phyloP scores from a whole-genome alignment of 1,284 basidiomycete species.

The Bondarzewia mesenterica region DNA sequence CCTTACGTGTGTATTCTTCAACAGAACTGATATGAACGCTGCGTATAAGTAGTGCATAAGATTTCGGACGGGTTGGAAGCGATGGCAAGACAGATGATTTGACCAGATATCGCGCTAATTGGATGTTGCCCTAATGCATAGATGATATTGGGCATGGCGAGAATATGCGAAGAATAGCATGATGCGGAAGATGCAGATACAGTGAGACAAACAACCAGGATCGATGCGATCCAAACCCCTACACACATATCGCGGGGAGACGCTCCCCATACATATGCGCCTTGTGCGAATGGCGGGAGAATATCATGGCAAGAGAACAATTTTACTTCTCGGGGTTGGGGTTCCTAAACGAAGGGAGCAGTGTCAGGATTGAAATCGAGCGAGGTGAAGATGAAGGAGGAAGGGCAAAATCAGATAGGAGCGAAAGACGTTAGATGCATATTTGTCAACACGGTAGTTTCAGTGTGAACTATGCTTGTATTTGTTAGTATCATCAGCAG shows the following conservation, averaged over 20 bases:
- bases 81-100: too few species aligned
- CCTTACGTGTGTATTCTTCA: too few species aligned
- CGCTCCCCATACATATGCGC: not conserved
- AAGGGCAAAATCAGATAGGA: constrained; percentile 69
- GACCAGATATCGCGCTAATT: too few species aligned
- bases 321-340: constrained; percentile 77
- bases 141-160: not conserved
- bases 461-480: constrained; percentile 91
- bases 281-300: not conserved
- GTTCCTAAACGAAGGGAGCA: constrained; percentile 46
- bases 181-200: constrained; percentile 9
- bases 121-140: not conserved
- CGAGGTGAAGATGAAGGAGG: constrained; percentile 8
- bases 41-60: too few species aligned
- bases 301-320: not conserved
- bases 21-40: too few species aligned
- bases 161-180: constrained; percentile 9
- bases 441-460: constrained; percentile 70
- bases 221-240: not conserved
- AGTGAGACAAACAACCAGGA: constrained; percentile 4
- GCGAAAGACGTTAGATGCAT: constrained; percentile 87
- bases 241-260: not conserved
- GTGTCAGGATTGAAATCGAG: constrained; percentile 17
- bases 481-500: constrained; percentile 61
- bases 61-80: too few species aligned